Base-by-base conservation (phyloP, 805 yeast genomes). In the Cyberlindnera bimundalis region DNA sequence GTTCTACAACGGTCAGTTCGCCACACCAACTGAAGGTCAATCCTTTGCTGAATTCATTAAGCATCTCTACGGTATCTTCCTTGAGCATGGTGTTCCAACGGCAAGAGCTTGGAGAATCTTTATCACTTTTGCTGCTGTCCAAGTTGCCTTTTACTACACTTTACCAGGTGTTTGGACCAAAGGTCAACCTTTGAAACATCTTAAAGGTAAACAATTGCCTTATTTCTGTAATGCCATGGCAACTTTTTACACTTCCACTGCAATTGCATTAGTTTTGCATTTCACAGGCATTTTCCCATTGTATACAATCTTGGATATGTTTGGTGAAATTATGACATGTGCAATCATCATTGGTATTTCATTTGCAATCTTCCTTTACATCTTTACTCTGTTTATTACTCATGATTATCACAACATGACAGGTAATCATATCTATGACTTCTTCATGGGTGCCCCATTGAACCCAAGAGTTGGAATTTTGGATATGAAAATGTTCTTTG, bases 381-480 rank as follows among this genome's bases (percentile, higher is more conserved):
- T 84, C 31, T 78, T 74, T 69, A 81, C 93, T 13, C 53, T 87
- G 40, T 60, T 58, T 46, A 68, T 83, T 39, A 71, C 85, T 40
- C 79, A 79, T 43, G 95, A 87, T 58, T 87, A 84, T 62, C 91
- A 87, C 62, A 73, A 93, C 48, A 79, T 91, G 91, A 81, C 97
- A 8, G 97, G 98, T 17, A 87, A 84, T 64, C 83, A 76, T 56
- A 64, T 93, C 51, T 91, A 89, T 59, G 99, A 93, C 64, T 71
- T 88, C 58, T 93, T 93, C 69, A 81, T 93, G 95, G 99, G 99
- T 35, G 96, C 96, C 13, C 95, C 97, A 30, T 76, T 93, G 61
- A 93, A 93, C 65, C 99, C 99, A 48, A 76, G 99, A 62, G 72
- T 91, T 59, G 98, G 97, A 30, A 82, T 81, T 53, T 74, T 91